phyloP scores from a whole-genome alignment of 331 rosid genomes.

The Dryas integrifolia region DNA sequence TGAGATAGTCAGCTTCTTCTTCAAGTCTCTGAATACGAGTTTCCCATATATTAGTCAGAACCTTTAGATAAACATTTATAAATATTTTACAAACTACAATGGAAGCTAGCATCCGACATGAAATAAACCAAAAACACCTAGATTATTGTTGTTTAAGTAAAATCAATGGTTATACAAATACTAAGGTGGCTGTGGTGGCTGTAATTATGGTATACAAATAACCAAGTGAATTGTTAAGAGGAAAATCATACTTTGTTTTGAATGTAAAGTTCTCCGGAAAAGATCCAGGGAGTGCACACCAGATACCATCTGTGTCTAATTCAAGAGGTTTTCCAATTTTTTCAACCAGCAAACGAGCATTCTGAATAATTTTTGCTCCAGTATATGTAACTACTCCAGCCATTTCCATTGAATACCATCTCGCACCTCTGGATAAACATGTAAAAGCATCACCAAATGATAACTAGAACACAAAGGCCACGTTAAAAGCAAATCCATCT shows the following conservation, averaged over 20 bases:
- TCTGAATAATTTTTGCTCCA: conserved; percentile 97
- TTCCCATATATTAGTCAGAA: conserved; percentile 32
- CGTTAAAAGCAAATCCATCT: conserved; percentile 8
- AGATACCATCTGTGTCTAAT: conserved; percentile 96
- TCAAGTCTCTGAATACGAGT: conserved; percentile 58
- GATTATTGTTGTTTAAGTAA: conserved; percentile 16
- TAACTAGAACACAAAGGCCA: conserved; percentile 7
- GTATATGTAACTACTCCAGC: conserved; percentile 99
- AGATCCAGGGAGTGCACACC: conserved; percentile 99
- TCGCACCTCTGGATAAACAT: conserved; percentile 75
- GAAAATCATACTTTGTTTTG: conserved; percentile 68
- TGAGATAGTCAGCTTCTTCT: conserved; percentile 89
- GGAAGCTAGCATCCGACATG: conserved; percentile 7
- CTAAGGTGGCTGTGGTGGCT: conserved; percentile 15
- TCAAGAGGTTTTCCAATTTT: conserved; percentile 98
- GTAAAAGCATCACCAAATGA: conserved; percentile 20
- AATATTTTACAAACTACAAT: conserved; percentile 13
- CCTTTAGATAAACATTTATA: conserved; percentile 25
- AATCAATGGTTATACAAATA: conserved; percentile 7
- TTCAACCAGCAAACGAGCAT: conserved; percentile 88
- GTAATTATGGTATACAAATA: conserved; percentile 9
- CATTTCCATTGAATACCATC: conserved; percentile 99
- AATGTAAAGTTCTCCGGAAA: conserved; percentile 94
- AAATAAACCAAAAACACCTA: conserved; percentile 1
- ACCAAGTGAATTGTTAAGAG: conserved; percentile 20